Evolutionary conservation across 2,329 filamentous ascomycete species (phyloP).

Genomic region (Periglandula ipomoeae): DNA sequence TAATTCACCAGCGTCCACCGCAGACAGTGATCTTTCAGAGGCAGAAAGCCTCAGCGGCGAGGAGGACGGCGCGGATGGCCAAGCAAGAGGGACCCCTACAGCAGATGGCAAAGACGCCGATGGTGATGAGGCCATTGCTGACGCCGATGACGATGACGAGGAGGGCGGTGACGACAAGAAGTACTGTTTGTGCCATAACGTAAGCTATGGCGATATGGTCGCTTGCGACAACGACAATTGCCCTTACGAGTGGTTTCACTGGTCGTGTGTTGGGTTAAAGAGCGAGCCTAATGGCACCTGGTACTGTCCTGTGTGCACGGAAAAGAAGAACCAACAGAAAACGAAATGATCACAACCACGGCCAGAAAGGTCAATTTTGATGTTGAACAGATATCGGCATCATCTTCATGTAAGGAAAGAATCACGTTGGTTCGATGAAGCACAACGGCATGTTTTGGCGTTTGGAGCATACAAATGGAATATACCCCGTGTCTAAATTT

Average conservation of each 20-base stretch:
- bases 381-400: neutral
- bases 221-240: constrained; percentile 79
- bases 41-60: constrained; percentile 47
- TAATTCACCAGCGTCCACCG: constrained; percentile 53
- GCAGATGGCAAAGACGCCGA: constrained; percentile 30
- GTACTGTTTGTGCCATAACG: constrained; percentile 76
- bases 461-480: neutral
- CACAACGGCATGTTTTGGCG: neutral
- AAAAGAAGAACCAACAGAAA: constrained; percentile 40
- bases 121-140: constrained; percentile 46
- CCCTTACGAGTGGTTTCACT: constrained; percentile 82
- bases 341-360: constrained; percentile 14
- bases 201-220: constrained; percentile 83
- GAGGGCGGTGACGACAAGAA: constrained; percentile 70
- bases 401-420: neutral
- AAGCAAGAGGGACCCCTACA: constrained; percentile 22
- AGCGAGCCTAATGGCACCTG: constrained; percentile 59
- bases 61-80: constrained; percentile 30
- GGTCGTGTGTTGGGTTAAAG: constrained; percentile 62
- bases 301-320: constrained; percentile 56
- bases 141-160: constrained; percentile 51
- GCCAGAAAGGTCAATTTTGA: neutral
- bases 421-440: neutral
- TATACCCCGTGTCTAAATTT: neutral
- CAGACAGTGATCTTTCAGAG: constrained; percentile 57